Conservation (phyloP, 2,329 filamentous ascomycete species). For the Colletotrichum lentis region DNA sequence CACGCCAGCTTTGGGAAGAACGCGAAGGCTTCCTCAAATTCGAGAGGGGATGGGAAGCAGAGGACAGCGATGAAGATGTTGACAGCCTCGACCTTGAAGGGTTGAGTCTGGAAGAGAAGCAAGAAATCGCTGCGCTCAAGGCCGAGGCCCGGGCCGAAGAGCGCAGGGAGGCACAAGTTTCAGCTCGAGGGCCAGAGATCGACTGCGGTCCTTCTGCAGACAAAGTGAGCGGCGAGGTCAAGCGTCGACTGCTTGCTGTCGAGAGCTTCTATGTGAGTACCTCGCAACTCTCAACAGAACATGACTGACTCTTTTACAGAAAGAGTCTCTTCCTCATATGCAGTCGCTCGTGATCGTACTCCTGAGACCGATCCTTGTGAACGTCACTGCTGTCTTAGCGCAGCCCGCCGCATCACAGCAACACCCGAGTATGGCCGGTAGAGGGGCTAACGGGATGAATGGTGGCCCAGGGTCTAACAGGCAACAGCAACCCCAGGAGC, state of each 20-base stretch:
- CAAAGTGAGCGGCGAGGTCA: conserved; percentile 61
- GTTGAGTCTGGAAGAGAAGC: conserved; percentile 52
- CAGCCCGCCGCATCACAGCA: conserved; percentile 60
- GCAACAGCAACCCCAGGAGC: conserved; percentile 43
- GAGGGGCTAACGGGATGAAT: conserved; percentile 51
- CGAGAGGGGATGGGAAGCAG: conserved; percentile 84
- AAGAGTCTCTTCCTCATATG: conserved; percentile 79
- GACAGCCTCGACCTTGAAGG: conserved; percentile 59
- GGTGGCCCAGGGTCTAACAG: conserved; percentile 49
- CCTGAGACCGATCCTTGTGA: conserved; percentile 84
- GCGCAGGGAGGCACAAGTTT: conserved; percentile 40
- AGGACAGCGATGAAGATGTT: conserved; percentile 56
- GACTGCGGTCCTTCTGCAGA: conserved; percentile 61
- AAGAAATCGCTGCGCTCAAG: conserved; percentile 54
- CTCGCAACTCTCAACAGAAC: conserved; percentile 38
- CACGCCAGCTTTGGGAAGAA: conserved; percentile 94
- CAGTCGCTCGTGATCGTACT: conserved; percentile 94
- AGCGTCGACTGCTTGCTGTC: conserved; percentile 73
- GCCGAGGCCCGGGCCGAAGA: conserved; percentile 49
- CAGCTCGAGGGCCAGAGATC: conserved; percentile 47
- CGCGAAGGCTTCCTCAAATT: conserved; percentile 90
- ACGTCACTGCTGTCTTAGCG: conserved; percentile 84
- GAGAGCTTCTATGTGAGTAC: conserved; percentile 84
- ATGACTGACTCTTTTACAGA: conserved; percentile 54
- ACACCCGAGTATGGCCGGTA: conserved; percentile 53